phyloP scores from a whole-genome alignment of 768 basidiomycete genomes.

The Neoboletus subvelutipes region DNA sequence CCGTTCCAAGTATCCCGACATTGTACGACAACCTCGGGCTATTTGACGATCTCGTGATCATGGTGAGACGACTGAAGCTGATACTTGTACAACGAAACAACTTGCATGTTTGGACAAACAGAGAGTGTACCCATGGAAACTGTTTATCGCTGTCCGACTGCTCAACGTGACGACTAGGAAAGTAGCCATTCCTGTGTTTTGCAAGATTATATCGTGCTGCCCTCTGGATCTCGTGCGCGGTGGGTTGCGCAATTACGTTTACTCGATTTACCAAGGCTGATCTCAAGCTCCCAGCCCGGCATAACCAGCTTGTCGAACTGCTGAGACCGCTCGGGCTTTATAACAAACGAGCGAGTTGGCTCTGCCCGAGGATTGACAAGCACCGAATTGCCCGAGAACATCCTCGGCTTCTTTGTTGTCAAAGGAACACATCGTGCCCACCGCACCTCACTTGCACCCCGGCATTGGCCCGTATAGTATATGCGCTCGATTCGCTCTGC shows the following conservation, averaged over 20 bases:
- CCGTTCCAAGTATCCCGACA: constrained; percentile 28
- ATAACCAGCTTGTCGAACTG: constrained; percentile 42
- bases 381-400: constrained; percentile 25
- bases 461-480: constrained; percentile 52
- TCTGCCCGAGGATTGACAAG: constrained; percentile 44
- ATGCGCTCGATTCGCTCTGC: constrained; percentile 74
- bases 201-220: constrained; percentile 52
- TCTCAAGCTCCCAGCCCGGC: constrained; percentile 35
- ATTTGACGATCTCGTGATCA: constrained; percentile 25
- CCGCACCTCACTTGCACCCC: constrained; percentile 55
- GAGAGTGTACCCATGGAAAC: constrained; percentile 64
- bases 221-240: constrained; percentile 56
- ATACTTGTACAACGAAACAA: too few relatives aligned
- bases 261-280: neutral
- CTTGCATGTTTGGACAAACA: too few relatives aligned
- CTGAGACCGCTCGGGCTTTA: constrained; percentile 61
- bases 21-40: constrained; percentile 5
- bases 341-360: constrained; percentile 52
- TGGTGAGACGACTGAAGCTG: constrained; percentile 31
- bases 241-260: constrained; percentile 22
- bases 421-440: constrained; percentile 18
- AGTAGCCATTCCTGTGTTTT: constrained; percentile 64
- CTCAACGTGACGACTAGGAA: constrained; percentile 70
- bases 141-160: constrained; percentile 64
- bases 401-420: neutral